These are phyloP conservation scores for Pseudogymnoascus sp. DNA, from an alignment of 2,329 filamentous ascomycete genomes.

Conservation along the genomic window DNA sequence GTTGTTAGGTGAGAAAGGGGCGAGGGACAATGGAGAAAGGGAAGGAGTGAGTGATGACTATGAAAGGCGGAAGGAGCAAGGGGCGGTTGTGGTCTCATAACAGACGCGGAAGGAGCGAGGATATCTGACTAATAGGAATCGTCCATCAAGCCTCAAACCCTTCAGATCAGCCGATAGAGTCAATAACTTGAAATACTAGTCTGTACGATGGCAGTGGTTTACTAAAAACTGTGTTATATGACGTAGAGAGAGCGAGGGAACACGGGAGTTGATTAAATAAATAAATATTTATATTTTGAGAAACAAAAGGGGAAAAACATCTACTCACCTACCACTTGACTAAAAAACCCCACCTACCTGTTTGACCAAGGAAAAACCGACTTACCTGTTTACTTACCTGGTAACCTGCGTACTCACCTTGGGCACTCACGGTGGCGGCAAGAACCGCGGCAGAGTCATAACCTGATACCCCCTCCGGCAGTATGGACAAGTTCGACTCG, in stretches of 20 bases:
- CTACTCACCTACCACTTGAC: neutral
- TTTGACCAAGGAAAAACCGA: neutral
- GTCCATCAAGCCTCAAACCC: neutral
- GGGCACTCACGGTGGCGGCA: neutral
- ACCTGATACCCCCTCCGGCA: neutral
- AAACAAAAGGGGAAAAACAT: neutral
- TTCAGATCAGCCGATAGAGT: neutral
- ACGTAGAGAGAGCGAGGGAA: neutral
- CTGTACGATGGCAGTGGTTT: neutral
- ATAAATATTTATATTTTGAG: neutral
- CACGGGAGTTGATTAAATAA: neutral
- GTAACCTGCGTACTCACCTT: neutral
- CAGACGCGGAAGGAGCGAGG: neutral
- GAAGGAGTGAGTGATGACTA: neutral
- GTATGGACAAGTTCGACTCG: neutral
- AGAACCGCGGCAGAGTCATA: neutral
- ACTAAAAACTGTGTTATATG: neutral
- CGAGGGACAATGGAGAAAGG: neutral
- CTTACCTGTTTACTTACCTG: neutral
- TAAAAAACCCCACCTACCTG: neutral
- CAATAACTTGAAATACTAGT: neutral
- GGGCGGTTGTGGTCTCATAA: neutral
- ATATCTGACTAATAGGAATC: neutral
- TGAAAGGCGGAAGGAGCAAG: neutral
- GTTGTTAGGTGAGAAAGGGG: neutral